Base-by-base conservation (phyloP, 202 grass and related monocot species). In the Eragrostis tef region DNA sequence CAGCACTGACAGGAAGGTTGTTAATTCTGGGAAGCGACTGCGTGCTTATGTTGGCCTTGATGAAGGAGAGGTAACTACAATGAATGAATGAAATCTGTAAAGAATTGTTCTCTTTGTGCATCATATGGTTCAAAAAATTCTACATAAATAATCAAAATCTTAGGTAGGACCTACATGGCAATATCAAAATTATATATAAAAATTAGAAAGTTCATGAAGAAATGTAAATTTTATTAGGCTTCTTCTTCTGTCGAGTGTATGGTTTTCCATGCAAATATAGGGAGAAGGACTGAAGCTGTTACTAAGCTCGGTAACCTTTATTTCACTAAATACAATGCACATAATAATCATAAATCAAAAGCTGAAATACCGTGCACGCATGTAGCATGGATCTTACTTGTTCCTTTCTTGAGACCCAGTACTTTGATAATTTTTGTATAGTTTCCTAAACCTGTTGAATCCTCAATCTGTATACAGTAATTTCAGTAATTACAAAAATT, bases 1-100 rank as follows among this genome's bases (percentile, higher is more conserved):
- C 48, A 94, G 82, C 74, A 68, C 88, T 73, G 95, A 98, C 70
- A 88, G 88, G 70, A 98, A 98, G 86, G 86, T 98, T 86, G 86
- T 90, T 17, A 93, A 94, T 80, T 93, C 95, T 27, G 90, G 84
- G 39, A 98, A 98, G 77, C 95, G 90, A 57, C 68, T 93, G 73
- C 89, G 90, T 67, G 92, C 82, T 77, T 85, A 93, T 89, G 84
- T 98, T 67, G 90, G 90, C 9, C 91, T 94, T 81, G 90, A 91
- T 57, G 95, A 94, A 91, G 92, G 88, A 87, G 85, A 94, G 84
- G 94, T 92, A 91, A 84, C 31, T 80, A 21, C 36, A 70, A 44
- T 45, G 31, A 80, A 44, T 39, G 34, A 6, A 39, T 45, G 31
- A 80, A 66, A 64, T 69, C 13, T 65, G 13, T 44, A 36, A 19